These are phyloP conservation scores for Phoenix dactylifera DNA, from an alignment of 176 grass and related monocot species.

Conservation along the genomic window DNA sequence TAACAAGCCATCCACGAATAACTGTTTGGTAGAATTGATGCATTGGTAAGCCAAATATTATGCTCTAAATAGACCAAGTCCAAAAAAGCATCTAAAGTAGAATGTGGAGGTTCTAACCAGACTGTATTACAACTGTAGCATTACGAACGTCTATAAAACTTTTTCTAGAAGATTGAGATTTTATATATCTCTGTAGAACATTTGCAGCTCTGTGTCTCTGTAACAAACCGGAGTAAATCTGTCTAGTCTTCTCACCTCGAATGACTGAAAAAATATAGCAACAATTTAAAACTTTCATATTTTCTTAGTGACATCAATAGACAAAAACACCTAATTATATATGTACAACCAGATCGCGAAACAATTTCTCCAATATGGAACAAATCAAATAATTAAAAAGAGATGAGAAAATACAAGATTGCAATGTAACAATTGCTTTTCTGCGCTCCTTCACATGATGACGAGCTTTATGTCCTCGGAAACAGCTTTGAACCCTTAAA, in stretches of 20 bases:
- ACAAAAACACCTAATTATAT: too few relatives aligned
- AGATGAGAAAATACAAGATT: conserved; percentile 55
- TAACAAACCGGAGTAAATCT: conserved; percentile 36
- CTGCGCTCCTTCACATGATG: conserved; percentile 47
- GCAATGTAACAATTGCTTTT: conserved; percentile 72
- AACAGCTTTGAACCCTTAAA: conserved; percentile 99
- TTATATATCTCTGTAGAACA: conserved; percentile 67
- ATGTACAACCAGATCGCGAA: not conserved
- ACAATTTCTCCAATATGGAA: not conserved
- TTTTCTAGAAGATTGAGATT: conserved; percentile 48
- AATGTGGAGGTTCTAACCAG: conserved; percentile 43
- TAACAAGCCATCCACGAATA: conserved; percentile 69
- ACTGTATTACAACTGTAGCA: conserved; percentile 75
- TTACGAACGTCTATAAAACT: conserved; percentile 49
- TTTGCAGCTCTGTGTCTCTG: conserved; percentile 54
- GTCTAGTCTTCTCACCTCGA: conserved; percentile 66
- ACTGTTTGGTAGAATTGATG: conserved; percentile 30
- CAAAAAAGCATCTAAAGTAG: conserved; percentile 1
- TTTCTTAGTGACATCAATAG: too few relatives aligned
- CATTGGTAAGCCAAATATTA: not conserved
- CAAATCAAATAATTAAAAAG: not conserved
- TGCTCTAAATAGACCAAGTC: not conserved
- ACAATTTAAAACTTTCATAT: conserved; percentile 2
- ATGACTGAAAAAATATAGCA: conserved; percentile 41
- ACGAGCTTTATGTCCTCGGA: conserved; percentile 76